Percentiles rank a stretch among this genome's conserved stretches.
Conservation (phyloP, 192 early-diverging fungal species). For the Coemansia sp. region DNA sequence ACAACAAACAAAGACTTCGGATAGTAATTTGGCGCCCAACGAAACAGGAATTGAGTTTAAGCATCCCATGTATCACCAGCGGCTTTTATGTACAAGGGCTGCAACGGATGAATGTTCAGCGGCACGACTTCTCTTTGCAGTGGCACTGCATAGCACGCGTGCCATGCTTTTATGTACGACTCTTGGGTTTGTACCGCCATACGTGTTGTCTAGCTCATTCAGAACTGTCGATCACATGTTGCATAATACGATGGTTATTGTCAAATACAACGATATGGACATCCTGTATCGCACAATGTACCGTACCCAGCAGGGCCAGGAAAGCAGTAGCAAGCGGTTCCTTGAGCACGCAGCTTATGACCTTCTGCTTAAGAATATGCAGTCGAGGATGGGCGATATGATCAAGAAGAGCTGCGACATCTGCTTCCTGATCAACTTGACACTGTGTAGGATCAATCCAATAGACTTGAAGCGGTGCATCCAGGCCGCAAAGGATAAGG, state of each 20-base stretch:
- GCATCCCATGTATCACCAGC: neutral
- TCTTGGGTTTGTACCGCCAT: constrained; percentile 23
- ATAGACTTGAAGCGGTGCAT: neutral
- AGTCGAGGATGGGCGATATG: constrained; percentile 19
- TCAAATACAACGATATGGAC: constrained; percentile 10
- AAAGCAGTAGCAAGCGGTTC: neutral
- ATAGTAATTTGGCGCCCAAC: neutral
- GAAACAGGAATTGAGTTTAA: neutral
- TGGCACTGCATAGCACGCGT: constrained; percentile 28
- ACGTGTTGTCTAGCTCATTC: constrained; percentile 26
- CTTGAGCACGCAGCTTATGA: constrained; percentile 11
- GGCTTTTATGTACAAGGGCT: neutral
- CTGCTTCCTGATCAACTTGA: constrained; percentile 16
- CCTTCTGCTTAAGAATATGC: constrained; percentile 13
- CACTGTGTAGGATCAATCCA: neutral
- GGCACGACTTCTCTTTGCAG: constrained; percentile 18
- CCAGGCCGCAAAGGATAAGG: neutral
- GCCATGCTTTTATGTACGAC: constrained; percentile 13
- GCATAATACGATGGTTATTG: constrained; percentile 4
- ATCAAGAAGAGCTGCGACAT: neutral
- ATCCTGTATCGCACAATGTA: constrained; percentile 18
- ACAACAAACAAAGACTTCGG: neutral
- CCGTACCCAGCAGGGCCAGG: neutral
- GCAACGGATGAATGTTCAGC: constrained; percentile 33
- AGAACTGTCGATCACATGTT: neutral